phyloP scores from a whole-genome alignment of 2,329 filamentous ascomycete species.

The Coniochaeta pulveracea region DNA sequence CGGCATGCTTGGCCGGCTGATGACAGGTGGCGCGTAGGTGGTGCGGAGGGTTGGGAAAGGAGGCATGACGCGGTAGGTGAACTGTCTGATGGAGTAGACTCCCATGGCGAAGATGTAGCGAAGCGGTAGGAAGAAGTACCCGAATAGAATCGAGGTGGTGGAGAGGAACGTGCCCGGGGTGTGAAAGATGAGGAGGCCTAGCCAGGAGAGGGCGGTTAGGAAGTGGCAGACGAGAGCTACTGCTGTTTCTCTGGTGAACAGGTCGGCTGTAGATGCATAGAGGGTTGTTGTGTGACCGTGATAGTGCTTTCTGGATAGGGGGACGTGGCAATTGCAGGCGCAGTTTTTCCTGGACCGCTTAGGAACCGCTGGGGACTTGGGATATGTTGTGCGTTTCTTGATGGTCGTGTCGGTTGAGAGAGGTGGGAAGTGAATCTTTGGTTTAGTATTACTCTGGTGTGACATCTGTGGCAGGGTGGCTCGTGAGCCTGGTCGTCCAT shows the following conservation, averaged over 20 bases:
- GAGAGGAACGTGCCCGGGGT: slow-evolving; percentile 9
- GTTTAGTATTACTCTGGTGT: too few relatives aligned
- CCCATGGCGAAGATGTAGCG: slow-evolving; percentile 4
- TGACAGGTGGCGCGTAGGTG: neutral
- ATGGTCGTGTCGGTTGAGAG: too few relatives aligned
- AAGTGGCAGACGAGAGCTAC: slow-evolving; percentile 10
- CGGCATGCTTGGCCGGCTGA: neutral
- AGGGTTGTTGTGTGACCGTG: slow-evolving; percentile 10
- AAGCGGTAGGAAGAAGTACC: slow-evolving; percentile 2
- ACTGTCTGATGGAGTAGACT: slow-evolving; percentile 3
- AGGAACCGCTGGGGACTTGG: too few relatives aligned
- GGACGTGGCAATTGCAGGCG: neutral
- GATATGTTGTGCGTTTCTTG: too few relatives aligned
- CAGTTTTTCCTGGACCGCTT: too few relatives aligned
- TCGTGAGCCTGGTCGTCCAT: too few relatives aligned
- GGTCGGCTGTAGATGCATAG: slow-evolving; percentile 9
- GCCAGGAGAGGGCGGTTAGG: slow-evolving; percentile 12
- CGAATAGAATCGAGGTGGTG: slow-evolving; percentile 4
- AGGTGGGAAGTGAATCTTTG: too few relatives aligned
- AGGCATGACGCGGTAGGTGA: neutral
- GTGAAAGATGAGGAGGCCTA: slow-evolving; percentile 10
- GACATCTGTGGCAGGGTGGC: too few relatives aligned
- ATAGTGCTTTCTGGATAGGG: neutral
- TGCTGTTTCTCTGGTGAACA: neutral
- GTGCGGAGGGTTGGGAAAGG: neutral